Evolutionary conservation across 2,329 filamentous ascomycete genomes (phyloP), one percentile per base, ranked within the genome.

Genomic region (Fusarium camptoceras): DNA sequence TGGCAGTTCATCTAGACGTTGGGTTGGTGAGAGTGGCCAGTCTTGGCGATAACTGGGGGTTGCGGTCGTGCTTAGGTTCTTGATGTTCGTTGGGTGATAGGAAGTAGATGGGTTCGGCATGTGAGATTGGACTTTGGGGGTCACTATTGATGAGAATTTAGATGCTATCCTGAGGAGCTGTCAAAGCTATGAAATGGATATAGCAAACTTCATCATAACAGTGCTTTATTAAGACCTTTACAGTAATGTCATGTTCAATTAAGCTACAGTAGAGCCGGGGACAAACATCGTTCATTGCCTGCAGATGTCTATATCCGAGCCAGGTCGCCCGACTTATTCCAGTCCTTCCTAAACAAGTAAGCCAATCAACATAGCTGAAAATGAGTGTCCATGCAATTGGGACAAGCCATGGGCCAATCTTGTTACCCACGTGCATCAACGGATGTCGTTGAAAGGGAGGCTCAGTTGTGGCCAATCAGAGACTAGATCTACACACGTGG

Each of bases 21-120:
- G 1, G 9, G 41, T 60, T 43, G 39, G 46, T 25, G 15, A 30
- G 15, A 27, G 20, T 25, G 43, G 24, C 25, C 16, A 44, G 27
- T 28, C 70, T 71, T 68, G 70, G 70, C 66, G 39, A 20, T 31
- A 22, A 62, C 64, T 47, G 18, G 34, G 63, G 55, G n/a, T 11
- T 15, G 12, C 34, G 53, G 61, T 64, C 69, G 69, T 71, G 69
- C 57, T 59, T 47, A 20, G 11, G 54, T 63, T 44, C 69, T 72
- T 48, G 51, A 70, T 51, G 68, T 41, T 66, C 48, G 69, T 71
- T 71, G 68, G 69, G 49, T 51, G 18, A 14, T 39, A 16, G 12
- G 34, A 39, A 9, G 20, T 5, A n/a, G 9, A 31, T 5, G 18
- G 16, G 5, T n/a, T 18, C 41, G 3, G 7, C 18, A 51, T 51